Conservation (phyloP, 305 asterid genomes). For the Coffea humblotiana region DNA sequence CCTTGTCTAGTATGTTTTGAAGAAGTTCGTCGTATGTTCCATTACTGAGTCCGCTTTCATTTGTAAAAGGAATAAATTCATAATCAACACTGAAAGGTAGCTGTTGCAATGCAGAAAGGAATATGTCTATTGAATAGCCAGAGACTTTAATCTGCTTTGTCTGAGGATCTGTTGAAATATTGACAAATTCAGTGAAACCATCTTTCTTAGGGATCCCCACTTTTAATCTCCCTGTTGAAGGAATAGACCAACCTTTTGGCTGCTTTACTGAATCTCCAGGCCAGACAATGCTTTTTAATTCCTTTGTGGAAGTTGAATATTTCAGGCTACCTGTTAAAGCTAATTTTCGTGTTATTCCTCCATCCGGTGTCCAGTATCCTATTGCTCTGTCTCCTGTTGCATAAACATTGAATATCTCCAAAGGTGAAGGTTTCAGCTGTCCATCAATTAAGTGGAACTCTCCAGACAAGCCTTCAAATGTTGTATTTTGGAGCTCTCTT, state of each 20-base stretch:
- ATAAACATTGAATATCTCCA: conserved; percentile 55
- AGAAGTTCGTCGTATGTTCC: conserved; percentile 44
- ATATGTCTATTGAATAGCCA: conserved; percentile 58
- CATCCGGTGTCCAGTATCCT: conserved; percentile 53
- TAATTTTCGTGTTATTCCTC: conserved; percentile 36
- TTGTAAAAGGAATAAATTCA: conserved; percentile 20
- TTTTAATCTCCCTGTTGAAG: conserved; percentile 37
- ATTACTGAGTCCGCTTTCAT: not conserved
- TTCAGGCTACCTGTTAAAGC: not conserved
- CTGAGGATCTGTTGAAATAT: conserved; percentile 25
- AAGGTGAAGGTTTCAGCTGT: conserved; percentile 32
- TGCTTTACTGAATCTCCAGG: conserved; percentile 50
- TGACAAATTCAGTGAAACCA: conserved; percentile 43
- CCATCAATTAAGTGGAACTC: conserved; percentile 41
- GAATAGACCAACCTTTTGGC: conserved; percentile 54
- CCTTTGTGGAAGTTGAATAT: conserved; percentile 28
- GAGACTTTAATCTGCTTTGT: conserved; percentile 13
- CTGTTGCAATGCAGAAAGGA: conserved; percentile 31
- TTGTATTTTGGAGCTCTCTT: conserved; percentile 25
- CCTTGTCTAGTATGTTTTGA: conserved; percentile 24
- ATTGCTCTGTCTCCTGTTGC: conserved; percentile 47
- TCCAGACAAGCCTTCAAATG: conserved; percentile 53
- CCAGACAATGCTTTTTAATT: conserved; percentile 48
- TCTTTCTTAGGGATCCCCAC: conserved; percentile 46
- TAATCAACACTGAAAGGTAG: conserved; percentile 34